phyloP scores from a whole-genome alignment of 352 stramenopile genomes.

The Halophytophthora polymorphica region DNA sequence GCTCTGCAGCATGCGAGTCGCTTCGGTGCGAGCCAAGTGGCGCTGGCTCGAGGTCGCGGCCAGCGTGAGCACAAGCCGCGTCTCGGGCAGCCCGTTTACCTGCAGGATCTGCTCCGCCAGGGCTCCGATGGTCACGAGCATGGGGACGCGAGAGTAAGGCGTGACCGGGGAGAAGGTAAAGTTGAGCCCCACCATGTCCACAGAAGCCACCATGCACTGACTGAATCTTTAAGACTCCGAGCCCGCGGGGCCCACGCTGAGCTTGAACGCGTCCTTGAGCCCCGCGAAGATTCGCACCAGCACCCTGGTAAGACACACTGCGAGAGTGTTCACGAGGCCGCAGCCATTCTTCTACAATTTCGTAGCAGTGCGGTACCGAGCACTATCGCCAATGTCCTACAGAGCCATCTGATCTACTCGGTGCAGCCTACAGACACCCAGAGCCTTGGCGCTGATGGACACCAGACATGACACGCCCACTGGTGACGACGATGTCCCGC shows the following conservation, averaged over 20 bases:
- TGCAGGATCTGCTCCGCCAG: constrained; percentile 63
- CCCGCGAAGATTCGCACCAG: constrained; percentile 58
- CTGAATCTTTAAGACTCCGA: constrained; percentile 74
- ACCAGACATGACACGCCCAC: constrained; percentile 63
- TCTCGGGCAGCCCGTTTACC: constrained; percentile 48
- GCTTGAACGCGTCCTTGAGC: constrained; percentile 51
- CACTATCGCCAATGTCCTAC: constrained; percentile 34
- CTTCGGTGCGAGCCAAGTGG: constrained; percentile 58
- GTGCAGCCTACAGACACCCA: constrained; percentile 51
- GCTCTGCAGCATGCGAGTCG: constrained; percentile 50
- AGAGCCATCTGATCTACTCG: constrained; percentile 56
- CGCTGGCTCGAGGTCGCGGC: constrained; percentile 74
- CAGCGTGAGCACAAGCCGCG: constrained; percentile 59
- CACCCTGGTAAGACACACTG: constrained; percentile 48
- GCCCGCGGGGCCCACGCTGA: constrained; percentile 47
- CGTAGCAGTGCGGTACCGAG: constrained; percentile 49
- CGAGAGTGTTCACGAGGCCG: constrained; percentile 50
- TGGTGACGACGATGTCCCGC: constrained; percentile 53
- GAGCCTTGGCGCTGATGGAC: constrained; percentile 50
- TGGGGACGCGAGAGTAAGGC: constrained; percentile 59
- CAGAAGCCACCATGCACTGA: constrained; percentile 64
- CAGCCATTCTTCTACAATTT: constrained; percentile 57
- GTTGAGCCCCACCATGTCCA: constrained; percentile 70
- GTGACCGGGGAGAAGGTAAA: constrained; percentile 63
- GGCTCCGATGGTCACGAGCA: constrained; percentile 66